Evolutionary conservation across 2,329 filamentous ascomycete species (phyloP).

Genomic region (Aspergillus piperis): DNA sequence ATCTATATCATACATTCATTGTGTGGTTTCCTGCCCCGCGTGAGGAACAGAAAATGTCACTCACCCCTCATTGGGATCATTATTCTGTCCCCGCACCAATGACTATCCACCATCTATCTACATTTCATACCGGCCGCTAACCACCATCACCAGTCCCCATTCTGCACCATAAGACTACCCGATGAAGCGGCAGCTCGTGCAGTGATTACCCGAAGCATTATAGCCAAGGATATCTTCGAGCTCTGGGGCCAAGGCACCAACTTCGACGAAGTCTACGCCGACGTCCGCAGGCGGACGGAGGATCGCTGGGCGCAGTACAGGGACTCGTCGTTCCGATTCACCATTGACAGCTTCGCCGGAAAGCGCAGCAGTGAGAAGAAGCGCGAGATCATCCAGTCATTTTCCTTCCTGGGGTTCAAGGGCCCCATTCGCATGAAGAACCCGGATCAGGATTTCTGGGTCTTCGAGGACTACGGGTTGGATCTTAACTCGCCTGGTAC

Average conservation of each 20-base stretch:
- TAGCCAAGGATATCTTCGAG: constrained; percentile 81
- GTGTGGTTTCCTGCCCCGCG: neutral
- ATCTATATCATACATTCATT: neutral
- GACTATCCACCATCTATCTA: neutral
- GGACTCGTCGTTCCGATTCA: constrained; percentile 74
- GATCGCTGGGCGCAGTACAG: constrained; percentile 69
- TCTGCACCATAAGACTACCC: constrained; percentile 73
- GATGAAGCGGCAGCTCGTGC: constrained; percentile 64
- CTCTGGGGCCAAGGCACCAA: constrained; percentile 76
- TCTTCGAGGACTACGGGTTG: constrained; percentile 79
- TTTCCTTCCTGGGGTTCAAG: constrained; percentile 73
- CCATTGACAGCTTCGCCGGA: constrained; percentile 77
- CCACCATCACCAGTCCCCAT: constrained; percentile 68
- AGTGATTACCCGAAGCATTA: constrained; percentile 74
- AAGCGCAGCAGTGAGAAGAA: constrained; percentile 66
- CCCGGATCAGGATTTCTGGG: constrained; percentile 71
- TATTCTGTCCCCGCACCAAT: constrained; percentile 1
- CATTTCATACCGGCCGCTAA: neutral
- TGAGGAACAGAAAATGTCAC: neutral
- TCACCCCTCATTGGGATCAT: neutral
- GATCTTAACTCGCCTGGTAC: constrained; percentile 30
- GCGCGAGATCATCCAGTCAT: constrained; percentile 76
- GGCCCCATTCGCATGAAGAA: constrained; percentile 76
- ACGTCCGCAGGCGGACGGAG: constrained; percentile 60
- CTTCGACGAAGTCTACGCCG: constrained; percentile 68